These are phyloP conservation scores for Coemansia sp. DNA, from an alignment of 192 early-diverging fungal species.

Conservation along the genomic window DNA sequence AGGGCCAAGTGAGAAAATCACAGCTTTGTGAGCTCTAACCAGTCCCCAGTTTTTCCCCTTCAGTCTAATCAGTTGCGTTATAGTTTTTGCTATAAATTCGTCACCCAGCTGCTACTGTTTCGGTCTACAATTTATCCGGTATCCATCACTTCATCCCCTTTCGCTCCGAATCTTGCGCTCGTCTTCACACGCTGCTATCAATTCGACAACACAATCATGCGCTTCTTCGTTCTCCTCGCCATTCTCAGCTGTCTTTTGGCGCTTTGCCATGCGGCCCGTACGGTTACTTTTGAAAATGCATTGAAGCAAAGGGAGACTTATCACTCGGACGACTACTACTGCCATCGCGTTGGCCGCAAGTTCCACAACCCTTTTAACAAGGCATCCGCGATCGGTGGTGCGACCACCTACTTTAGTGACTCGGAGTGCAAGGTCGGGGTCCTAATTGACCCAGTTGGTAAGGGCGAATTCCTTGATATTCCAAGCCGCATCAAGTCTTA, in stretches of 20 bases:
- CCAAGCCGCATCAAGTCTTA: background rate
- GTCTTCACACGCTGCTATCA: no score
- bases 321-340: background rate
- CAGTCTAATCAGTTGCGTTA: background rate
- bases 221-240: background rate
- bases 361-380: background rate
- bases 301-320: background rate
- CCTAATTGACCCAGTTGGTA: background rate
- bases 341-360: slow-evolving; percentile 1
- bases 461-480: background rate
- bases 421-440: background rate
- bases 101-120: background rate
- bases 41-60: no score
- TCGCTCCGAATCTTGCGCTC: background rate
- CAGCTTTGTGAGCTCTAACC: no score
- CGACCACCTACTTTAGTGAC: background rate
- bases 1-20: no score
- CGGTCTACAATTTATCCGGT: background rate
- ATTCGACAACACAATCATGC: background rate
- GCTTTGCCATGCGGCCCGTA: background rate
- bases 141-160: background rate
- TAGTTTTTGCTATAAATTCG: background rate
- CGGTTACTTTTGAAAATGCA: background rate
- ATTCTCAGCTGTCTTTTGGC: background rate
- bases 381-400: background rate